These are phyloP conservation scores for Didymella keratinophila DNA, from an alignment of 2,329 filamentous ascomycete species.

Conservation along the genomic window DNA sequence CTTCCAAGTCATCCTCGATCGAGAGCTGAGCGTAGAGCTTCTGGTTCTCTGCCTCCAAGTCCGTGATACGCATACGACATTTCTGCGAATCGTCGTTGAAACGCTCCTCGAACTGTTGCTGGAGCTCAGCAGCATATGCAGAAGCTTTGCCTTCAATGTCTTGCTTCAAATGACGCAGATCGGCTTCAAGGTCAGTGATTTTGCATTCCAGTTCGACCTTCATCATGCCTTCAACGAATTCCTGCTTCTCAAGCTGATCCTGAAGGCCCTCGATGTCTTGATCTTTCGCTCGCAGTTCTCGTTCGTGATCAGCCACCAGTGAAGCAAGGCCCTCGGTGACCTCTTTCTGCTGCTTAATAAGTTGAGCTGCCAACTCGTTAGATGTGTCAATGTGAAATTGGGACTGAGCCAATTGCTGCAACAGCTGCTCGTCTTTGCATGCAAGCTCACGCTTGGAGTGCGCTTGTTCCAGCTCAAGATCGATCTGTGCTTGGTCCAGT, in stretches of 20 bases:
- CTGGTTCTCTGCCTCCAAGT: conserved; percentile 1
- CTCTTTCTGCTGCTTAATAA: neutral
- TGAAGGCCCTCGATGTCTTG: neutral
- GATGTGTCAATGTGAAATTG: neutral
- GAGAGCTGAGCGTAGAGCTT: conserved; percentile 1
- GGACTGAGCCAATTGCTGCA: neutral
- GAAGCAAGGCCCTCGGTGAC: neutral
- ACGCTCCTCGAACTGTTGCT: neutral
- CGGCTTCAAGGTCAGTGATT: neutral
- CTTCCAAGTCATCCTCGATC: neutral
- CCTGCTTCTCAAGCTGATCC: neutral
- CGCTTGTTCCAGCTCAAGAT: neutral
- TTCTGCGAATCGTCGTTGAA: neutral
- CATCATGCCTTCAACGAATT: neutral
- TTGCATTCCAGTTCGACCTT: neutral
- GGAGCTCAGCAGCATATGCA: neutral
- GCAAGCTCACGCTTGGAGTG: neutral
- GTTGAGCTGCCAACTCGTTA: neutral
- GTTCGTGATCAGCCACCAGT: neutral
- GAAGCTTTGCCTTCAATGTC: neutral
- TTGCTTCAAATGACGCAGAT: neutral
- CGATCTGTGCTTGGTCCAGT: neutral
- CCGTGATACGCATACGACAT: neutral
- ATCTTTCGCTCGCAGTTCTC: neutral
- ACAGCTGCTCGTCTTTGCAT: neutral